Evolutionary conservation across 768 basidiomycete species (phyloP), one percentile per base, ranked within the genome.

Genomic region (Amanita molliuscula): DNA sequence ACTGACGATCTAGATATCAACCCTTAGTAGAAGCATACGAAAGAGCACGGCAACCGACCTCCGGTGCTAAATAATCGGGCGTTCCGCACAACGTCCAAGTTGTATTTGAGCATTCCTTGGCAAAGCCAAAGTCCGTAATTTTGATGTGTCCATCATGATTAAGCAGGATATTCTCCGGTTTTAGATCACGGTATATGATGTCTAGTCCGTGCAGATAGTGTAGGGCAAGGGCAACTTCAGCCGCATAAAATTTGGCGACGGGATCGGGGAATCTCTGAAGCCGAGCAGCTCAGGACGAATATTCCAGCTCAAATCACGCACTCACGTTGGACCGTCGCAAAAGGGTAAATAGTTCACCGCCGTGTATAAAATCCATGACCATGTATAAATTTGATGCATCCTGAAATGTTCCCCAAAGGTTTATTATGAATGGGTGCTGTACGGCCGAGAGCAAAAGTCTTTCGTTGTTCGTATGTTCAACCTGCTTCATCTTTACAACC

Each of bases 61-160:
- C 96, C 0, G 96, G 96, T 1, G 96, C 95, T 23, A 98, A 84
- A 62, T 99, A 99, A 65, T 95, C 92, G 1, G 91, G 92, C 0
- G 92, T 95, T 31, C 91, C 91, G 55, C 96, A 99, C 20, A 99
- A 73, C 31, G 96, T 99, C 82, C 88, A 97, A 9, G 93, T 96
- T 33, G 87, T 83, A 41, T 81, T 85, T 46, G 81, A 75, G 55
- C 94, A 92, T 34, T 76, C 70, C 62, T 98, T 98, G 4, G 96
- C 93, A 61, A 97, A 96, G 11, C 94, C 94, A 58, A 97, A 97
- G 63, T 97, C 94, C 13, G 93, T 91, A 29, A 97, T 84, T 67
- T 95, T 96, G 67, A 97, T 91, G 64, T 97, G 93, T 0, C 94
- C 94, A 61, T 96, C 93, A n/a, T 81, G 75, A 54, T 87, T 90